Evolutionary conservation across 2,329 filamentous ascomycete genomes (phyloP).

Genomic region (Moelleriella libera): DNA sequence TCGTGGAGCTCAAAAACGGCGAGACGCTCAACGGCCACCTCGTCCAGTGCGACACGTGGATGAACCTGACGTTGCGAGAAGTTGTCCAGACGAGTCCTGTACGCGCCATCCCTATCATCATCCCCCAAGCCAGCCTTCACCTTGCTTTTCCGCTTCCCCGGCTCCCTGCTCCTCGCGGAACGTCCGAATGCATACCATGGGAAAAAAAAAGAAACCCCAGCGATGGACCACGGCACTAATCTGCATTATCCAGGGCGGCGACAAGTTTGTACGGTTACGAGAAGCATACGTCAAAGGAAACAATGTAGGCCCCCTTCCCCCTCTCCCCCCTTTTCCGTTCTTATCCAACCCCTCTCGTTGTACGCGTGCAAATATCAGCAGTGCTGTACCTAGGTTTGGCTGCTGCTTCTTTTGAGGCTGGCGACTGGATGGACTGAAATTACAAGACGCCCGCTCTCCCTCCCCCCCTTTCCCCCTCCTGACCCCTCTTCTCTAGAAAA

Average conservation of each 20-base stretch:
- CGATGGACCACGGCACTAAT: background rate
- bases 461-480: background rate
- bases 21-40: conserved; percentile 95
- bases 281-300: conserved; percentile 97
- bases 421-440: too few relatives aligned
- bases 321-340: too few relatives aligned
- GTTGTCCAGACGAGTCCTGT: conserved; percentile 90
- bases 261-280: conserved; percentile 81
- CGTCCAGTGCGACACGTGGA: conserved; percentile 97
- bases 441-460: too few relatives aligned
- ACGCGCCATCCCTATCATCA: conserved; percentile 10
- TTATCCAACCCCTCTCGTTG: too few relatives aligned
- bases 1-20: conserved; percentile 93
- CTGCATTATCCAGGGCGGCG: conserved; percentile 52
- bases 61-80: conserved; percentile 96
- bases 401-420: background rate
- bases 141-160: too few relatives aligned
- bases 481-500: background rate
- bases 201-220: too few relatives aligned
- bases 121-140: too few relatives aligned
- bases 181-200: too few relatives aligned
- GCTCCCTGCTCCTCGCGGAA: too few relatives aligned
- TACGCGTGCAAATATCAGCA: too few relatives aligned
- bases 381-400: background rate
- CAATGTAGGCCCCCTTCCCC: conserved; percentile 53